These are phyloP conservation scores for Solanum sejunctum DNA, from an alignment of 257 asterid genomes.

Conservation along the genomic window DNA sequence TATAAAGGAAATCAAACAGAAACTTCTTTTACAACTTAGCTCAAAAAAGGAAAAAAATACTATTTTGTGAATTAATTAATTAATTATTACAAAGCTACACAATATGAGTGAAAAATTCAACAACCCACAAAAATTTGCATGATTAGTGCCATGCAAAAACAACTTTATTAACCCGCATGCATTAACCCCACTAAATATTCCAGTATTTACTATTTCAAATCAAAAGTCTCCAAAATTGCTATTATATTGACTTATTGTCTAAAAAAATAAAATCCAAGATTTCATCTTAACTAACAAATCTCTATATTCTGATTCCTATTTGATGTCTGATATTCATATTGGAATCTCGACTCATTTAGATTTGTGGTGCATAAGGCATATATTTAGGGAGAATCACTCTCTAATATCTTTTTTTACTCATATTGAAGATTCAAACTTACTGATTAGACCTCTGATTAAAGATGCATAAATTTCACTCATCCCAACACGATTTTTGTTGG, in stretches of 20 bases:
- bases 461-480: accelerated
- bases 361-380: neutral
- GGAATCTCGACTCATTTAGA: accelerated
- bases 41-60: neutral
- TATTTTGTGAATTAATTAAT: neutral
- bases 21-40: neutral
- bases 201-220: neutral
- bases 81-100: neutral
- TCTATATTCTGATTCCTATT: neutral
- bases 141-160: neutral
- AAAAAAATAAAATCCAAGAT: neutral
- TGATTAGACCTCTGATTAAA: accelerated
- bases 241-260: neutral
- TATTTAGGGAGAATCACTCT: neutral
- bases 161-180: neutral
- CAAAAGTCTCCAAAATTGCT: neutral
- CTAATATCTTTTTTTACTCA: neutral
- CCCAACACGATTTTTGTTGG: neutral
- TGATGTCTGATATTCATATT: accelerated
- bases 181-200: neutral
- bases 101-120: neutral
- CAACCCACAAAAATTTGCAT: neutral
- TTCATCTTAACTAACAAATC: neutral
- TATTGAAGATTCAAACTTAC: accelerated
- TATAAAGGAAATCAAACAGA: neutral